Base-by-base conservation (phyloP, 139 green algal species). In the Nannochloris sp. region DNA sequence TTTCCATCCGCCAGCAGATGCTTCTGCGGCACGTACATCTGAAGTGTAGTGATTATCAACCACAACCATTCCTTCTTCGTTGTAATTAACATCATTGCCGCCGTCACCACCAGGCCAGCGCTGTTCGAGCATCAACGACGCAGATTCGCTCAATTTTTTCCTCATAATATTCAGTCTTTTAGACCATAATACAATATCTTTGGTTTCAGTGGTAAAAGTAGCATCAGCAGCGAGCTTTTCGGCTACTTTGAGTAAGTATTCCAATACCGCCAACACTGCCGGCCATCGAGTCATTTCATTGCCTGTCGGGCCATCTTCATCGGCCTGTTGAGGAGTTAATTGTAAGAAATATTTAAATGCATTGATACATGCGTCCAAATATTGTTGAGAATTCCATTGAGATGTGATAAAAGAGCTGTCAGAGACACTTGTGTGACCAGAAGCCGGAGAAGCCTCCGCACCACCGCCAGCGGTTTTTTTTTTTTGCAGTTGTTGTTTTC, bases 1-100 rank as follows among this genome's bases (percentile, higher is more conserved):
- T 47, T 72, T 72, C 65, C 65, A 72, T 2, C 32, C 65, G 8
- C 31, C 29, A 38, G 31, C 31, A 60, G 51, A 27, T 27, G 51
- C 14, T 60, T 48, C 14, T 14, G 51, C 51, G 14, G 51, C 51
- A 38, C 34, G 19, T 14, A 14, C 14, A 29, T 31, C 36, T n/a
- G n/a, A n/a, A n/a, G n/a, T n/a, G 42, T n/a, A 19, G n/a, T 53
- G 42, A 19, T 53, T 19, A 53, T 53, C 42, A 19, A n/a, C 19
- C 42, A 53, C 19, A 19, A n/a, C 9, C 3, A 9, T 1, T 5
- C 6, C 54, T 1, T 34, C 24, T 37, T 34, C 54, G 34, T 34
- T 35, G 1, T 10, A 35, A 51, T 44, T 47, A 19, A 54, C 58
- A 29, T 64, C n/a, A n/a, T n/a, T n/a, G n/a, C n/a, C n/a, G n/a